phyloP scores from a whole-genome alignment of 2,329 filamentous ascomycete genomes.

The Xylariaceae sp. region DNA sequence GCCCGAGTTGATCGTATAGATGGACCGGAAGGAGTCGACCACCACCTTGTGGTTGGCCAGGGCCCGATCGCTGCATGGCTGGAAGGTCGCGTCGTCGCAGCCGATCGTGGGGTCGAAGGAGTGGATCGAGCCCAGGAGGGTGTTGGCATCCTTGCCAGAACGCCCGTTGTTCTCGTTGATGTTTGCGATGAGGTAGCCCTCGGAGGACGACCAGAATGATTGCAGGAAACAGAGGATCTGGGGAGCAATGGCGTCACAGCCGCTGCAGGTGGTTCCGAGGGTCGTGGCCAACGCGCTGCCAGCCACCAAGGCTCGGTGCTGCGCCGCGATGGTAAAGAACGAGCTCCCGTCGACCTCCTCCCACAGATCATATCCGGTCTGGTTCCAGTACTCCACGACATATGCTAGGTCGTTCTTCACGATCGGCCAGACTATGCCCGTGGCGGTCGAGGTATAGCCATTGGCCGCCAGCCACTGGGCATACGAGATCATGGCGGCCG shows the following conservation, averaged over 20 bases:
- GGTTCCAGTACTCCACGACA: constrained; percentile 63
- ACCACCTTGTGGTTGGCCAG: constrained; percentile 71
- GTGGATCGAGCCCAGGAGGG: constrained; percentile 58
- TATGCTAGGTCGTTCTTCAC: constrained; percentile 71
- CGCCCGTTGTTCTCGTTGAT: constrained; percentile 56
- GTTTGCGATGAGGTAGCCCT: constrained; percentile 61
- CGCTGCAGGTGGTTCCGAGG: constrained; percentile 52
- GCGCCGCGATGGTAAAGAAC: constrained; percentile 68
- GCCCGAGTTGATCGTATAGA: constrained; percentile 63
- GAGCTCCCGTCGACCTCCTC: constrained; percentile 71
- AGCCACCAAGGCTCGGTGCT: constrained; percentile 62
- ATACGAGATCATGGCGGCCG: constrained; percentile 65
- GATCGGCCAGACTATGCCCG: constrained; percentile 60
- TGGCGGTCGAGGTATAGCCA: constrained; percentile 51
- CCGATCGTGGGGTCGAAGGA: constrained; percentile 59
- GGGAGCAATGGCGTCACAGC: constrained; percentile 58
- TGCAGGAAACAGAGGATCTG: constrained; percentile 68
- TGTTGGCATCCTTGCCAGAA: constrained; percentile 65
- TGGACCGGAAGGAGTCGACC: constrained; percentile 64
- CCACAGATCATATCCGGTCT: constrained; percentile 69
- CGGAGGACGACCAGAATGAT: constrained; percentile 59
- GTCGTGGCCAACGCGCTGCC: constrained; percentile 58
- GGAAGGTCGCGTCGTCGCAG: constrained; percentile 66
- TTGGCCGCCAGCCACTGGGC: constrained; percentile 64
- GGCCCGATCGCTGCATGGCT: constrained; percentile 63